Conservation (phyloP, 108 stramenopile species). For the Skeletonema costatum region DNA sequence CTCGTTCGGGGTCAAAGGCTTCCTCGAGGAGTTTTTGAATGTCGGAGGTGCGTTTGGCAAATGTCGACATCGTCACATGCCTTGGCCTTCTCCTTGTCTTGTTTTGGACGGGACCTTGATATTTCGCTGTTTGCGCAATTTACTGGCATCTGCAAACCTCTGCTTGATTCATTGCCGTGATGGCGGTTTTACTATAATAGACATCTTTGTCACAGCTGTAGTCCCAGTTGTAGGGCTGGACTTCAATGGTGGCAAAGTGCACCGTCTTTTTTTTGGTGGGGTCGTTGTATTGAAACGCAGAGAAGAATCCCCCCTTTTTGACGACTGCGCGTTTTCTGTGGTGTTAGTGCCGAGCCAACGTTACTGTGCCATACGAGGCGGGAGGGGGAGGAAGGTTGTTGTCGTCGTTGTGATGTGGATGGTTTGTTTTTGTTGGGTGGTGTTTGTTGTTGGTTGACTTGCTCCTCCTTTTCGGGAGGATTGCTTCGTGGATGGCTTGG, state of each 20-base stretch:
- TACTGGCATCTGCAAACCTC: slow-evolving; percentile 31
- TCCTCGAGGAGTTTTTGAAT: background rate
- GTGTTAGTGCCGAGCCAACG: background rate
- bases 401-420: no score
- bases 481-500: background rate
- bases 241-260: slow-evolving; percentile 40
- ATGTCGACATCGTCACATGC: slow-evolving; percentile 19
- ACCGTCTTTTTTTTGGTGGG: slow-evolving; percentile 23
- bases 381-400: background rate
- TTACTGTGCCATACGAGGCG: background rate
- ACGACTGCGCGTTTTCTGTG: background rate
- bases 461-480: background rate
- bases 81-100: background rate
- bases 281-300: slow-evolving; percentile 4
- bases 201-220: slow-evolving; percentile 17
- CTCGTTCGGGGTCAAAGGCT: slow-evolving; percentile 14
- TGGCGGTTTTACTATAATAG: slow-evolving; percentile 16
- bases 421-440: no score
- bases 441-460: background rate
- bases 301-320: background rate
- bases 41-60: background rate
- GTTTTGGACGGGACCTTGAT: background rate
- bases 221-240: slow-evolving; percentile 25
- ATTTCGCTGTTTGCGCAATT: background rate
- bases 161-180: slow-evolving; percentile 29